A percentile compares a stretch with the other conserved stretches of the same genome.
phyloP scores from a whole-genome alignment of 2,329 filamentous ascomycete species.

The Fusarium heterosporum region DNA sequence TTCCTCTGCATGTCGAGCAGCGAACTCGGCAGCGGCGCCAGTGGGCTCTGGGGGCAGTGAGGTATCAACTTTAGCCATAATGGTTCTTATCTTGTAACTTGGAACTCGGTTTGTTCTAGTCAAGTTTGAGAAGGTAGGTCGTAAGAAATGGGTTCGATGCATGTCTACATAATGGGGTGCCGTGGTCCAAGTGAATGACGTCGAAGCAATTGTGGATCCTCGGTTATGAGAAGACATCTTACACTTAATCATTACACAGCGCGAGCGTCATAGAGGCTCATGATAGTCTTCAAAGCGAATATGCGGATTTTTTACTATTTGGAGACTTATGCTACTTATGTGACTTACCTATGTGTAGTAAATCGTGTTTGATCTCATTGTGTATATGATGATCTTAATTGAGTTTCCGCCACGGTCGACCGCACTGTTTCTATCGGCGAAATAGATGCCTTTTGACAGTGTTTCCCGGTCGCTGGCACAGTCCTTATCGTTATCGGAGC shows the following conservation, averaged over 20 bases:
- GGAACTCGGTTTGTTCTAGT: neutral
- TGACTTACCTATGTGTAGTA: neutral
- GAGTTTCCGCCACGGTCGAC: too few species aligned
- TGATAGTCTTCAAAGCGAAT: neutral
- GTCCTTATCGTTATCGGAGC: conserved; percentile 27
- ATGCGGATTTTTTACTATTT: neutral
- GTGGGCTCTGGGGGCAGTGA: conserved; percentile 60
- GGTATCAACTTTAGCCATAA: conserved; percentile 62
- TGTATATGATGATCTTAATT: neutral
- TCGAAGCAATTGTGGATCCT: conserved; percentile 24
- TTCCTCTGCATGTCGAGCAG: conserved; percentile 58
- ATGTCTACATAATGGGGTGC: conserved; percentile 8
- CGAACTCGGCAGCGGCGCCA: conserved; percentile 62
- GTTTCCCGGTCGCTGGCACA: neutral
- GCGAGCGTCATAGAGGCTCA: neutral
- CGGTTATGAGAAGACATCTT: conserved; percentile 1
- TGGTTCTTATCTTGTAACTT: neutral
- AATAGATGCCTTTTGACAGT: neutral
- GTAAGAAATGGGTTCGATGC: neutral
- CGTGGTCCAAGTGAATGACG: conserved; percentile 31
- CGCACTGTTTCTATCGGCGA: neutral
- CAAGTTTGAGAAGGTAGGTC: neutral
- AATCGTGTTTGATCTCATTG: neutral
- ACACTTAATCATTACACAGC: neutral
- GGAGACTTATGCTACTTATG: neutral